phyloP scores from a whole-genome alignment of 805 yeast genomes.

The Grigorovia yakushimaensis region DNA sequence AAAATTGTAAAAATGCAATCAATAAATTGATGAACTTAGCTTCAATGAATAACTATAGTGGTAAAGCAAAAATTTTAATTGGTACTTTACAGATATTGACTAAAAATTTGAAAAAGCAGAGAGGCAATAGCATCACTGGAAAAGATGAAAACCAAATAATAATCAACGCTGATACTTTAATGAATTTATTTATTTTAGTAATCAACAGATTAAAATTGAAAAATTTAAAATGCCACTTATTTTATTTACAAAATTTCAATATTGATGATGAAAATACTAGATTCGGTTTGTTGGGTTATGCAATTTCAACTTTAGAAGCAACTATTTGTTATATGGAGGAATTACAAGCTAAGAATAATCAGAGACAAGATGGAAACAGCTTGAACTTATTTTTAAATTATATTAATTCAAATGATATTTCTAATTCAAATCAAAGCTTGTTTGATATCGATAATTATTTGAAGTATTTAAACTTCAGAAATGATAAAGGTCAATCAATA shows the following conservation, averaged over 20 bases:
- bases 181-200: slow-evolving; percentile 64
- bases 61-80: slow-evolving; percentile 41
- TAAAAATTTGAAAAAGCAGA: slow-evolving; percentile 9
- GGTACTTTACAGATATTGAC: slow-evolving; percentile 47
- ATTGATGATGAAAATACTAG: slow-evolving; percentile 32
- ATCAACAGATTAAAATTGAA: slow-evolving; percentile 52
- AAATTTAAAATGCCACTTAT: slow-evolving; percentile 52
- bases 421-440: slow-evolving; percentile 26
- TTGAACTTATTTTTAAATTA: slow-evolving; percentile 12
- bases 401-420: slow-evolving; percentile 20
- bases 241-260: slow-evolving; percentile 50
- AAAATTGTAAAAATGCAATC: slow-evolving; percentile 42
- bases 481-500: slow-evolving; percentile 60
- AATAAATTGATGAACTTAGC: slow-evolving; percentile 39
- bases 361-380: slow-evolving; percentile 2
- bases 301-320: slow-evolving; percentile 76
- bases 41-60: slow-evolving; percentile 37
- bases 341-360: not conserved
- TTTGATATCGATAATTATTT: slow-evolving; percentile 5
- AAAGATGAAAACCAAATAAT: slow-evolving; percentile 5
- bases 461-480: slow-evolving; percentile 31
- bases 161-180: slow-evolving; percentile 73
- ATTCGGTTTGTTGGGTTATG: slow-evolving; percentile 62
- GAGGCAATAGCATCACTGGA: not conserved
- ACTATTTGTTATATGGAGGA: slow-evolving; percentile 44